phyloP scores from a whole-genome alignment of 2,329 filamentous ascomycete genomes.

The Ramularia endophylla region DNA sequence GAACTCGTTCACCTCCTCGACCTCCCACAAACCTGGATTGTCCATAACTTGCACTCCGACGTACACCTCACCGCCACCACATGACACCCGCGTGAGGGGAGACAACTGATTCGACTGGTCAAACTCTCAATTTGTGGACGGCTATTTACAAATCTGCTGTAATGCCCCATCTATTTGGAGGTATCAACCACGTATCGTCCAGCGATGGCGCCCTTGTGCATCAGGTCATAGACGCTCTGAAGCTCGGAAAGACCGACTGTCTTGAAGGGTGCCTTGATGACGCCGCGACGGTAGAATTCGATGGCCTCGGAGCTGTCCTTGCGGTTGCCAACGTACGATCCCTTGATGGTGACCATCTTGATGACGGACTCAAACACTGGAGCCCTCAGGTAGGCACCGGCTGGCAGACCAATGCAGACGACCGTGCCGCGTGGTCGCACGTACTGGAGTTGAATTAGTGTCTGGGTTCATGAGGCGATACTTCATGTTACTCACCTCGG shows the following conservation, averaged over 20 bases:
- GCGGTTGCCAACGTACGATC: slow-evolving; percentile 89
- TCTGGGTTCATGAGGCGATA: not conserved
- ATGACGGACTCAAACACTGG: slow-evolving; percentile 87
- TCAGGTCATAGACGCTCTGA: slow-evolving; percentile 69
- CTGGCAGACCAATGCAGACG: slow-evolving; percentile 83
- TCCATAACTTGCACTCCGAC: no score
- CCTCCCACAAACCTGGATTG: no score
- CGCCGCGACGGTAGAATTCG: slow-evolving; percentile 77
- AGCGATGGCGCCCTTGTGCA: slow-evolving; percentile 62
- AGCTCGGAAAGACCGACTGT: slow-evolving; percentile 74
- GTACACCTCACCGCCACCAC: no score
- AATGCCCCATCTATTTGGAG: slow-evolving; percentile 44
- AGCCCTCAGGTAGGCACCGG: slow-evolving; percentile 70
- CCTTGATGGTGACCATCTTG: slow-evolving; percentile 66
- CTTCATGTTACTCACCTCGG: slow-evolving; percentile 41
- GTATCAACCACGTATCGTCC: slow-evolving; percentile 76
- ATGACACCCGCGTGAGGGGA: no score
- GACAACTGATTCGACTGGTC: no score
- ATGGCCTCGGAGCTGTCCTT: slow-evolving; percentile 82
- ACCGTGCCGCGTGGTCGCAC: slow-evolving; percentile 76
- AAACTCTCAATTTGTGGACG: not conserved
- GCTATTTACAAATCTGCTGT: slow-evolving; percentile 10
- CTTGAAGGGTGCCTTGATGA: slow-evolving; percentile 87
- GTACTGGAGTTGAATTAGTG: slow-evolving; percentile 46
- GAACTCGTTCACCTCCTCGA: no score